Conservation (phyloP, 306 rosid species). For the Trifolium pratense region DNA sequence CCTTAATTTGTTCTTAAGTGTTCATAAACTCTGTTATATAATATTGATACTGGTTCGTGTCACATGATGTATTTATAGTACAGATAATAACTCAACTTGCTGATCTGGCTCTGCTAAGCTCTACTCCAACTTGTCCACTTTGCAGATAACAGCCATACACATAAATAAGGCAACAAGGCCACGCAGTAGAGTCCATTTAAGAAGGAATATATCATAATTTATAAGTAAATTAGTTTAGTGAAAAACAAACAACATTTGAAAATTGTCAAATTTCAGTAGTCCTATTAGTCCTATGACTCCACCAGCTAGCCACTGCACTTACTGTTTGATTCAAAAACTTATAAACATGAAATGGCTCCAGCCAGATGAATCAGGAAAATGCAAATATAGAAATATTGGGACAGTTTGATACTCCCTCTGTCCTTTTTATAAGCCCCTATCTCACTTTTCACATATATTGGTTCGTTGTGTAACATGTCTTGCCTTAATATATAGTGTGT, state of each 20-base stretch:
- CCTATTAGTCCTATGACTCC: constrained; percentile 31
- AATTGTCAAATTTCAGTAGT: constrained; percentile 28
- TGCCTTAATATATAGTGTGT: constrained; percentile 12
- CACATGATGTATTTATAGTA: neutral
- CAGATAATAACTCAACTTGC: neutral
- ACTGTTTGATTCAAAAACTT: constrained; percentile 15
- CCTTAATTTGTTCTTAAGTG: too few relatives aligned
- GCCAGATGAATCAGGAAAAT: constrained; percentile 1
- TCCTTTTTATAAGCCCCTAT: neutral
- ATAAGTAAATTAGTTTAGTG: neutral
- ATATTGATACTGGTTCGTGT: too few relatives aligned
- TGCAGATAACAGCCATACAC: neutral
- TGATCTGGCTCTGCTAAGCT: neutral
- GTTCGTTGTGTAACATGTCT: neutral
- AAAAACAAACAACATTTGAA: constrained; percentile 18
- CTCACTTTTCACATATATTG: neutral
- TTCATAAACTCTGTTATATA: too few relatives aligned
- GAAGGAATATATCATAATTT: constrained; percentile 21
- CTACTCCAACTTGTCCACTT: neutral
- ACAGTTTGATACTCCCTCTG: constrained; percentile 3
- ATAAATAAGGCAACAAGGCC: constrained; percentile 24
- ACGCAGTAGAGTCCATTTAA: constrained; percentile 26
- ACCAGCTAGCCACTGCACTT: constrained; percentile 30
- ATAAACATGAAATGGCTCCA: constrained; percentile 20
- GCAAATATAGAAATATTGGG: constrained; percentile 11